These are phyloP conservation scores for Drechslerella stenobrocha DNA, from an alignment of 2,329 filamentous ascomycete genomes.

Conservation along the genomic window DNA sequence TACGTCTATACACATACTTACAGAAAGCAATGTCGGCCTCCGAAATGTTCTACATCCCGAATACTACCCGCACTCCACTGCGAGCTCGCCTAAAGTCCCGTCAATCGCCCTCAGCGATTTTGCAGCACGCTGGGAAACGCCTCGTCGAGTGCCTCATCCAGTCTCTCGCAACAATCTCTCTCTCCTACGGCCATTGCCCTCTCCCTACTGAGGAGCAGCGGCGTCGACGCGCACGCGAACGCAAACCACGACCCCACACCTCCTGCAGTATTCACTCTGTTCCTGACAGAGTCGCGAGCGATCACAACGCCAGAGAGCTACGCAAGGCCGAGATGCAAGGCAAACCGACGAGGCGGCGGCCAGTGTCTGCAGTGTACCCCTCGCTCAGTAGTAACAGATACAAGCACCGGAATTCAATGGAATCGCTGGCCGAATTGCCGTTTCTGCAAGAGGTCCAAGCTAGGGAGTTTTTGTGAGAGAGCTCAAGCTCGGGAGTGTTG, in stretches of 20 bases:
- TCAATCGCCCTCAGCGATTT: slow-evolving; percentile 15
- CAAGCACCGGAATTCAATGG: slow-evolving; percentile 23
- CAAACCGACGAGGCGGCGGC: slow-evolving; percentile 9
- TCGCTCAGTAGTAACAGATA: slow-evolving; percentile 1
- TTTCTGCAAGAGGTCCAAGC: slow-evolving; percentile 17
- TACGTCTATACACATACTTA: too few relatives aligned
- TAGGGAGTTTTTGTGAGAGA: slow-evolving; percentile 36
- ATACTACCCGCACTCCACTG: slow-evolving; percentile 8
- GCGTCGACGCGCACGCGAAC: slow-evolving; percentile 8
- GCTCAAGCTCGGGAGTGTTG: too few relatives aligned
- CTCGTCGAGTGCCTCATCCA: slow-evolving; percentile 37
- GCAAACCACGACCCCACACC: background rate
- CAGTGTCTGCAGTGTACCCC: slow-evolving; percentile 30
- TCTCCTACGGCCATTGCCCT: slow-evolving; percentile 44
- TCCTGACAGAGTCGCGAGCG: slow-evolving; percentile 25
- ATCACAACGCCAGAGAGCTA: slow-evolving; percentile 28
- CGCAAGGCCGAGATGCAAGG: slow-evolving; percentile 15
- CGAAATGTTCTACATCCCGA: slow-evolving; percentile 36
- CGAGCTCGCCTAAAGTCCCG: slow-evolving; percentile 16
- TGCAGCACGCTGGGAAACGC: slow-evolving; percentile 39
- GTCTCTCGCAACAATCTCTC: slow-evolving; percentile 38
- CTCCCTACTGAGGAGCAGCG: background rate
- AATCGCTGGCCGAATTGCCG: slow-evolving; percentile 27
- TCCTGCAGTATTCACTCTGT: slow-evolving; percentile 22
- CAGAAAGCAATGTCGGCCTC: slow-evolving; percentile 4